phyloP scores from a whole-genome alignment of 805 yeast genomes.

The Kodamaea jinghongensis region DNA sequence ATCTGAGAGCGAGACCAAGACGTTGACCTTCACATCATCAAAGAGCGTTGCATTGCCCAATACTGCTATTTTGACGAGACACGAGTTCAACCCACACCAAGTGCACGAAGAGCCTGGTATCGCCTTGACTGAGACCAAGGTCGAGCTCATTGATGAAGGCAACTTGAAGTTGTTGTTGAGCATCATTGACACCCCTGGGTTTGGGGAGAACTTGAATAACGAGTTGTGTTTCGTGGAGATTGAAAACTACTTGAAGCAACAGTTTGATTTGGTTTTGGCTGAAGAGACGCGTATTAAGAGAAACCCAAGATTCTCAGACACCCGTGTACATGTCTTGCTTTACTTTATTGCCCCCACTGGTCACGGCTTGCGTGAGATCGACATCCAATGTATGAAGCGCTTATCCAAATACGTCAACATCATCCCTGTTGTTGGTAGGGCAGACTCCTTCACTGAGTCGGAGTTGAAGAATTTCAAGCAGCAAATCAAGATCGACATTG shows the following conservation, averaged over 20 bases:
- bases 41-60: slow-evolving; percentile 52
- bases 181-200: slow-evolving; percentile 70
- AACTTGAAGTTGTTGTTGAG: slow-evolving; percentile 54
- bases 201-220: slow-evolving; percentile 74
- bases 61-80: slow-evolving; percentile 54
- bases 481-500: slow-evolving; percentile 60
- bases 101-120: slow-evolving; percentile 71
- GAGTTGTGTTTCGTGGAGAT: slow-evolving; percentile 65
- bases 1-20: slow-evolving; percentile 37
- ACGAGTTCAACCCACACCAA: slow-evolving; percentile 58
- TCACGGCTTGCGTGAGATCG: slow-evolving; percentile 76
- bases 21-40: slow-evolving; percentile 56
- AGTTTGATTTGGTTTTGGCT: slow-evolving; percentile 72
- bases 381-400: slow-evolving; percentile 65
- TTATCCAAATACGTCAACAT: slow-evolving; percentile 75
- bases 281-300: slow-evolving; percentile 86
- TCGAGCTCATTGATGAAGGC: slow-evolving; percentile 61
- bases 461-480: slow-evolving; percentile 64
- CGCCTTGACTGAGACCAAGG: slow-evolving; percentile 63
- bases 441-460: slow-evolving; percentile 70
- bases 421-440: slow-evolving; percentile 77
- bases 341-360: slow-evolving; percentile 80
- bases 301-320: slow-evolving; percentile 77
- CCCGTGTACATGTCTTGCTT: slow-evolving; percentile 73
- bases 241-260: slow-evolving; percentile 66